These are phyloP conservation scores for Oehlia diaphana DNA, from an alignment of 192 early-diverging fungal genomes.

Conservation along the genomic window DNA sequence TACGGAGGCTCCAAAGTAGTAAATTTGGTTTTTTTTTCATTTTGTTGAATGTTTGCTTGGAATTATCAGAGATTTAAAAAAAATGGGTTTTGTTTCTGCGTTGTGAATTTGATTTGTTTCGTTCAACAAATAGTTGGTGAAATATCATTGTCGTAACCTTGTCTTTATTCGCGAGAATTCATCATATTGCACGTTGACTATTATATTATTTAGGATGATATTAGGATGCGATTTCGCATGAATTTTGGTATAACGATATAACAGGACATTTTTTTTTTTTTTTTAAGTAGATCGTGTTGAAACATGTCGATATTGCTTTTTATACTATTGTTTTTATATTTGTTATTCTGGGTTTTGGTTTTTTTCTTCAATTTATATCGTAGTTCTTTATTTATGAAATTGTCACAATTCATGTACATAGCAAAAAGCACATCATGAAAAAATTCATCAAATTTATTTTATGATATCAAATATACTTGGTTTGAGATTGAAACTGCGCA, in stretches of 20 bases:
- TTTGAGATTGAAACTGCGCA: too few species aligned
- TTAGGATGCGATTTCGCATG: neutral
- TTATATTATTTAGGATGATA: too few species aligned
- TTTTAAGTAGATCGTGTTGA: neutral
- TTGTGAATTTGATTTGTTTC: too few species aligned
- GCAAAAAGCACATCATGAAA: neutral
- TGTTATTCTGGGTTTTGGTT: neutral
- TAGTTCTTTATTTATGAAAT: neutral
- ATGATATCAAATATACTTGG: too few species aligned
- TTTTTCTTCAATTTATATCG: neutral
- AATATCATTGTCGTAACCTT: neutral
- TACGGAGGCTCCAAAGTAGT: conserved; percentile 9
- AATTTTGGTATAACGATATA: neutral
- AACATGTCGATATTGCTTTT: neutral
- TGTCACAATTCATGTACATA: neutral
- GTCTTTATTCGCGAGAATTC: neutral
- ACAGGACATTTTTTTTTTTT: neutral
- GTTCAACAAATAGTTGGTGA: too few species aligned
- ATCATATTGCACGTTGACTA: too few species aligned
- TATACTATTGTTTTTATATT: neutral
- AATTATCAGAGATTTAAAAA: too few species aligned
- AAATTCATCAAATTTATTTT: neutral
- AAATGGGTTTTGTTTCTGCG: too few species aligned
- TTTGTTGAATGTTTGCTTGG: neutral
- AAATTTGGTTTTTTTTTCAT: neutral